Evolutionary conservation across 2,329 filamentous ascomycete genomes (phyloP).

Genomic region (Didymosphaeria variabile): DNA sequence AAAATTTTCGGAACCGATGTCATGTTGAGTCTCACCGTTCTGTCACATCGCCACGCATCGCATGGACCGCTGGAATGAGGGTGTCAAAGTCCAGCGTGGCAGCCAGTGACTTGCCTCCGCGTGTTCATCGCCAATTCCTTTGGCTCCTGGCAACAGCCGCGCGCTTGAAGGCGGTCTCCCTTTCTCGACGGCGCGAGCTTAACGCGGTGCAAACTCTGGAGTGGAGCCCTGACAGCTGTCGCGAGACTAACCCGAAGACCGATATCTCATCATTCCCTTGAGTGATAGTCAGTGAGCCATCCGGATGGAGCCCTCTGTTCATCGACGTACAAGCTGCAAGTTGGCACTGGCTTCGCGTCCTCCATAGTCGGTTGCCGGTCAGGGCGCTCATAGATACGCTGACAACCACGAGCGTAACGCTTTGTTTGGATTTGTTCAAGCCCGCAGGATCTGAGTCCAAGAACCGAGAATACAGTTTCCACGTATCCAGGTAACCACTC

Average conservation of each 20-base stretch:
- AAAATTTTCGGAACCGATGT: not conserved
- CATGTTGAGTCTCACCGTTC: not conserved
- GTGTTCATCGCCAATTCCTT: constrained; percentile 17
- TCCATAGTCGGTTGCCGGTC: not conserved
- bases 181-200: constrained; percentile 23
- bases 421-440: constrained; percentile 30
- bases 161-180: constrained; percentile 18
- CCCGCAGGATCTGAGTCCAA: constrained; percentile 36
- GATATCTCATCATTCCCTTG: constrained; percentile 13
- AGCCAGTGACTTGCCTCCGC: constrained; percentile 21
- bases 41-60: constrained; percentile 12
- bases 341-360: constrained; percentile 13
- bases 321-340: constrained; percentile 19
- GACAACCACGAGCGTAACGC: constrained; percentile 30
- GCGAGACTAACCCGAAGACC: not conserved
- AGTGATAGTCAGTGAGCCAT: constrained; percentile 15
- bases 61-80: constrained; percentile 21
- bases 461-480: constrained; percentile 30
- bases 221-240: constrained; percentile 27
- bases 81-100: constrained; percentile 19
- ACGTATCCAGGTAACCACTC: constrained; percentile 27
- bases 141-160: constrained; percentile 1
- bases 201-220: constrained; percentile 18
- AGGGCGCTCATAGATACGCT: constrained; percentile 3
- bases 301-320: not conserved